Evolutionary conservation across 2,329 filamentous ascomycete genomes (phyloP).

Genomic region (Hypoxylon sp.): DNA sequence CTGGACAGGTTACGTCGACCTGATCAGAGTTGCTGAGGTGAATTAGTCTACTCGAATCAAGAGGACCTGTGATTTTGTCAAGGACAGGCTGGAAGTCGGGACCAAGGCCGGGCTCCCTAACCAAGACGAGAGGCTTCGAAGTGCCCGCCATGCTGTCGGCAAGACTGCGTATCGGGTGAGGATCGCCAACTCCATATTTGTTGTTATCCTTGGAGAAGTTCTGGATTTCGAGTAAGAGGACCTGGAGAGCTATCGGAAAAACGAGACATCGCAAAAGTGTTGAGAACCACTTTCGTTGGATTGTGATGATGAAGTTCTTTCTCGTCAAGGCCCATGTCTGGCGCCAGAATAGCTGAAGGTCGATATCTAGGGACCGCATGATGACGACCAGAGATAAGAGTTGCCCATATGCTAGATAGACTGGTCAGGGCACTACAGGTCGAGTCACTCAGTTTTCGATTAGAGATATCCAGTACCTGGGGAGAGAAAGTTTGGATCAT

Average conservation of each 20-base stretch:
- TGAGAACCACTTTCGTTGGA: constrained; percentile 48
- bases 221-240: constrained; percentile 50
- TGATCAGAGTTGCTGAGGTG: constrained; percentile 36
- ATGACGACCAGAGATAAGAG: constrained; percentile 6
- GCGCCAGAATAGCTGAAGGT: constrained; percentile 37
- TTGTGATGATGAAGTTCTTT: constrained; percentile 49
- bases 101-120: constrained; percentile 44
- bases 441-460: constrained; percentile 9
- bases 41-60: constrained; percentile 42
- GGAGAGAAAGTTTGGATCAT: constrained; percentile 13
- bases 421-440: constrained; percentile 7
- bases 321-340: constrained; percentile 50
- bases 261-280: constrained; percentile 49
- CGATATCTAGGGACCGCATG: constrained; percentile 31
- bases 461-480: constrained; percentile 21
- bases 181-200: constrained; percentile 44
- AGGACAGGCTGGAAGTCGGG: constrained; percentile 47
- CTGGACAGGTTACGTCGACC: constrained; percentile 45
- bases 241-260: constrained; percentile 47
- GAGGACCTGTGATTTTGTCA: constrained; percentile 44
- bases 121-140: constrained; percentile 49
- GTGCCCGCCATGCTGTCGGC: constrained; percentile 42
- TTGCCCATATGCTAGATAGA: constrained; percentile 23
- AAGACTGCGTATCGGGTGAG: constrained; percentile 42
- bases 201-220: constrained; percentile 46